Evolutionary conservation across 2,329 filamentous ascomycete genomes (phyloP).

Genomic region (Helotiales sp.): DNA sequence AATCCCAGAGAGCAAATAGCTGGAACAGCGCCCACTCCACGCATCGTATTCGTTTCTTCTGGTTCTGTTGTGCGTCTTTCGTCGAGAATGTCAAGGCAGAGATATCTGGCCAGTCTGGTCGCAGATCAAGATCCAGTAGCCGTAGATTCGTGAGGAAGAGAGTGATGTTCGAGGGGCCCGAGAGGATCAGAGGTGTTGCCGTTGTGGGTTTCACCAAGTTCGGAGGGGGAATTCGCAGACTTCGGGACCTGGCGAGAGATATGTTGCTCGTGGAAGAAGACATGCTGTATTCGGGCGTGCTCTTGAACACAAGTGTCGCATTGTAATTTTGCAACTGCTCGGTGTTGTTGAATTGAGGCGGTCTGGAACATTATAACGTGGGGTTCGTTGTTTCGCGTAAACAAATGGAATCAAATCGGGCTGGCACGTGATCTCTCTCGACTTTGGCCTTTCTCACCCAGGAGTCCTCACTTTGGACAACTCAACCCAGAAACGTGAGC

Average conservation of each 20-base stretch:
- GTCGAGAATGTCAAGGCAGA: constrained; percentile 70
- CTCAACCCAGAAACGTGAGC: too few relatives aligned
- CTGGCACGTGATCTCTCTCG: background rate
- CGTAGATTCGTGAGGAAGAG: constrained; percentile 84
- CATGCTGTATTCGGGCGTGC: constrained; percentile 24
- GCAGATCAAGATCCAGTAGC: constrained; percentile 78
- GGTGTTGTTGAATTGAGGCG: background rate
- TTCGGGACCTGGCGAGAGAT: constrained; percentile 35
- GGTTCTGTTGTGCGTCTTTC: constrained; percentile 69
- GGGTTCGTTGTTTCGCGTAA: constrained; percentile 1
- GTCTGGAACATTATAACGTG: background rate
- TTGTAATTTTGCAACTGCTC: constrained; percentile 1
- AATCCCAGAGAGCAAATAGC: constrained; percentile 84
- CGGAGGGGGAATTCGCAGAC: constrained; percentile 35
- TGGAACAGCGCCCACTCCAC: constrained; percentile 93
- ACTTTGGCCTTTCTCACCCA: too few relatives aligned
- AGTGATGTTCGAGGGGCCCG: constrained; percentile 57
- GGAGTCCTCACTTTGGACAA: too few relatives aligned
- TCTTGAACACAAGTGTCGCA: constrained; percentile 14
- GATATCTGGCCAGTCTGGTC: constrained; percentile 81
- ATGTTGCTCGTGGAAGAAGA: constrained; percentile 34
- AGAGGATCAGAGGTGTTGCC: constrained; percentile 16
- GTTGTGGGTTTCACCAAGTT: constrained; percentile 29
- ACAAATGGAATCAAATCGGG: background rate
- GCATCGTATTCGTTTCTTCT: constrained; percentile 80